Base-by-base conservation (phyloP, 371 early-diverging fungal species). In the Chytridium lagenaria region DNA sequence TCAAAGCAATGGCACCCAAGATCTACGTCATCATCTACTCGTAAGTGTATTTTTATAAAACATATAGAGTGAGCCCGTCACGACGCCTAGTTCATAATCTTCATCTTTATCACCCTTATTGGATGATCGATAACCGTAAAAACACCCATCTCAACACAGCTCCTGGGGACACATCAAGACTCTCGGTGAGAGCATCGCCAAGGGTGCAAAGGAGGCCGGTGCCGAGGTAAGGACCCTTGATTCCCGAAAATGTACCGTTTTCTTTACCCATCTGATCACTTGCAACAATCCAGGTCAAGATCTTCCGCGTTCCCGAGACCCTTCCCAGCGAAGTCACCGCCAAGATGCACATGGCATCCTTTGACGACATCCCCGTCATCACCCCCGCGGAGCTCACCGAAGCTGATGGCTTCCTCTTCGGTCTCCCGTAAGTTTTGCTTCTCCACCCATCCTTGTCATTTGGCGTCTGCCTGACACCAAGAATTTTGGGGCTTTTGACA, bases 321-420 rank as follows among this genome's bases (percentile, higher is more conserved):
- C 77, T 76, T 34, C 72, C 88, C 15, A 79, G 84, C 28, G 88
- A 90, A 3, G 82, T 93, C 5, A 83, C 92, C 1, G 83, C 78
- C 51, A 90, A 90, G 77, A 90, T 94, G 90, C 84, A 92, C 70
- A 92, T 92, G 15, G 74, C 82, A 3, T 88, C 85, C 57, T 83
- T 79, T 70, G 84, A 83, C 19, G 83, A 87, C 64, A 69, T 92
- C 15, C 94, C 94, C 3, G 77, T 87, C 49, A 86, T 91, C 50
- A 84, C 82, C 2, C 80, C 88, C 7, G 84, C 80, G 49, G 81
- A 76, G 5, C 75, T 94, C 0, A 73, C 78, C 5, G 84, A 91
- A 55, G 86, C 91, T 0, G 95, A 95, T 78, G 95, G 92, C 0
- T 76, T 92, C 73, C 72, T 95, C 28, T 91, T 95, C 75, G 95